Evolutionary conservation across 495 filamentous ascomycete genomes (phyloP).

Genomic region (Aspergillus wentii): DNA sequence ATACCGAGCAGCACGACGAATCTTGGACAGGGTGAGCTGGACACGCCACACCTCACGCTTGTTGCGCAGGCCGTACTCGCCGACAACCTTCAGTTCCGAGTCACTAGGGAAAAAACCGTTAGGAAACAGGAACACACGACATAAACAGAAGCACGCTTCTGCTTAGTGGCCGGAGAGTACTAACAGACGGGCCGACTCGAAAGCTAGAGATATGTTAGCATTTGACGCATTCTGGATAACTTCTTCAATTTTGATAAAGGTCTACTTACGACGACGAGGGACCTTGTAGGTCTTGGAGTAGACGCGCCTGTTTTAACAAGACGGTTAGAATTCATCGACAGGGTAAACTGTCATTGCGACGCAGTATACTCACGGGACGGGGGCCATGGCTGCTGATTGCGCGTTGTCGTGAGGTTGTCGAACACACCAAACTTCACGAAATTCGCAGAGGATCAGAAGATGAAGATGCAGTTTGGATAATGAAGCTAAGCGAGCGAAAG

Average conservation of each 20-base stretch:
- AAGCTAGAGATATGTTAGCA: slow-evolving; percentile 52
- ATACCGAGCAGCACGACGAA: slow-evolving; percentile 99
- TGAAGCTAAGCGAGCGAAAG: slow-evolving; percentile 20
- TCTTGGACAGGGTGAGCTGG: slow-evolving; percentile 98
- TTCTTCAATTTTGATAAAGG: slow-evolving; percentile 1
- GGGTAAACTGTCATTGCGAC: background rate
- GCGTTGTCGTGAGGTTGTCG: slow-evolving; percentile 34
- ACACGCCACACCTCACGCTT: slow-evolving; percentile 99
- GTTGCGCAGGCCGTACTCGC: slow-evolving; percentile 98
- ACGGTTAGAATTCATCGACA: slow-evolving; percentile 27
- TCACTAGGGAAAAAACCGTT: slow-evolving; percentile 62
- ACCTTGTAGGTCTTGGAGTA: slow-evolving; percentile 99
- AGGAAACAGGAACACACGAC: slow-evolving; percentile 63
- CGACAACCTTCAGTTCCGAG: slow-evolving; percentile 97
- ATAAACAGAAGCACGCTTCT: slow-evolving; percentile 94
- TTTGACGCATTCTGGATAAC: background rate
- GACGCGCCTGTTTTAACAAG: slow-evolving; percentile 41
- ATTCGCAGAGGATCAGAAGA: slow-evolving; percentile 13
- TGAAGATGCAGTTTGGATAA: slow-evolving; percentile 17
- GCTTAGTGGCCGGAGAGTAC: slow-evolving; percentile 93
- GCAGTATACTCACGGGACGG: slow-evolving; percentile 41
- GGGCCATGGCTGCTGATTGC: slow-evolving; percentile 49
- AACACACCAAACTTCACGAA: slow-evolving; percentile 20
- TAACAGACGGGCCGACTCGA: slow-evolving; percentile 99
- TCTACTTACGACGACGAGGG: slow-evolving; percentile 60